Evolutionary conservation across 345 rosid genomes (phyloP).

Genomic region (Gossypium bickii): DNA sequence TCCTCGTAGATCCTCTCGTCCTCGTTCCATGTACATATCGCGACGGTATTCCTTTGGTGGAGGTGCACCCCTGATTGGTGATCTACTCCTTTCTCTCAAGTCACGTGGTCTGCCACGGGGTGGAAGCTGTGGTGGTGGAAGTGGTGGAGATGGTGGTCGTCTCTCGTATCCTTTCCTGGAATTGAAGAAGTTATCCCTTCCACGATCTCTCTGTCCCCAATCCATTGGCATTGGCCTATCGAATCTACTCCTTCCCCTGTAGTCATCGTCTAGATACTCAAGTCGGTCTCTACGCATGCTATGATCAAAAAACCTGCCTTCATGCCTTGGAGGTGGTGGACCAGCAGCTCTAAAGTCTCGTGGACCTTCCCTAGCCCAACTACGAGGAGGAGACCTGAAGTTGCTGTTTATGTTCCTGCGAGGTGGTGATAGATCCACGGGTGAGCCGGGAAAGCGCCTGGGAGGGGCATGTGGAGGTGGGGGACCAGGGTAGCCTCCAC

Average conservation of each 20-base stretch:
- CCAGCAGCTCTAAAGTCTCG: constrained; percentile 50
- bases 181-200: constrained; percentile 43
- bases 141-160: constrained; percentile 39
- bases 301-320: constrained; percentile 54
- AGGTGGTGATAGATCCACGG: constrained; percentile 51
- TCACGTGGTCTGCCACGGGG: constrained; percentile 60
- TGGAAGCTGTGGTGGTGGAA: constrained; percentile 21
- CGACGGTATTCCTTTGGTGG: constrained; percentile 41
- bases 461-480: constrained; percentile 42
- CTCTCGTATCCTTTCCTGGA: constrained; percentile 59
- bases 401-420: constrained; percentile 53
- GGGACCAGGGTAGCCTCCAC: constrained; percentile 51
- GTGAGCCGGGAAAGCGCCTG: constrained; percentile 58
- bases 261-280: constrained; percentile 52
- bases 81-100: constrained; percentile 76
- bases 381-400: constrained; percentile 46
- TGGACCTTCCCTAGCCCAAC: constrained; percentile 56
- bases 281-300: constrained; percentile 45
- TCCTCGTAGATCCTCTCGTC: constrained; percentile 50
- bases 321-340: constrained; percentile 59
- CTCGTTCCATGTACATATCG: constrained; percentile 30
- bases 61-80: constrained; percentile 52
- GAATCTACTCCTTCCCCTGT: constrained; percentile 46
- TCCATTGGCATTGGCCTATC: constrained; percentile 54
- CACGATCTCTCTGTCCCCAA: constrained; percentile 57